Percentiles rank a stretch among this genome's conserved stretches.
Conservation (phyloP, 1,284 basidiomycete genomes). For the Schizophyllum commune region DNA sequence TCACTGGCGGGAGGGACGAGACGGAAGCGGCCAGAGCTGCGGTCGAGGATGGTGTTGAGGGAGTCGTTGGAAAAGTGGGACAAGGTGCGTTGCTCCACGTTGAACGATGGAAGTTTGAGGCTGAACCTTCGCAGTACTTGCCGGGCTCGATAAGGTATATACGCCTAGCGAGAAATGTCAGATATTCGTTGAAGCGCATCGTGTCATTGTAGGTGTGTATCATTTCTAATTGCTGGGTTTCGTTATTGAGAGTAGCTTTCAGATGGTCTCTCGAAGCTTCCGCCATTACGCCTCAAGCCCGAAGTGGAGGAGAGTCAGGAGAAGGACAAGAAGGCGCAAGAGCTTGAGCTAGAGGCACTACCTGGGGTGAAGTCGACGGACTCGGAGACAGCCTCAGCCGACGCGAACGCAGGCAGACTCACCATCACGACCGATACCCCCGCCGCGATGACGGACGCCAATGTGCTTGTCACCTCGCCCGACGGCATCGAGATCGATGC, state of each 20-base stretch:
- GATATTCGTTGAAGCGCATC: conserved; percentile 77
- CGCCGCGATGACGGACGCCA: not conserved
- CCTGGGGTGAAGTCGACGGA: not conserved
- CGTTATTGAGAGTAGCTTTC: not conserved
- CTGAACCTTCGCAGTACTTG: conserved; percentile 44
- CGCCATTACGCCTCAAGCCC: conserved; percentile 56
- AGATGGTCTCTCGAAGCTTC: conserved; percentile 66
- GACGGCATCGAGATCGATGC: not conserved
- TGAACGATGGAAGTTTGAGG: conserved; percentile 1
- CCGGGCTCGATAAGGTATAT: conserved; percentile 56
- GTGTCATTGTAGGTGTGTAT: conserved; percentile 65
- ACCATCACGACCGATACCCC: conserved; percentile 5
- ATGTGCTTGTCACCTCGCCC: not conserved
- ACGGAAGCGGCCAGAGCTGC: conserved; percentile 15
- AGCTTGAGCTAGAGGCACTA: not conserved
- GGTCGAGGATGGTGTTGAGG: conserved; percentile 48
- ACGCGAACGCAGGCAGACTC: not conserved
- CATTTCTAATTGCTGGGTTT: not conserved
- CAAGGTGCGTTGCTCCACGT: conserved; percentile 44
- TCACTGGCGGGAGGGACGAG: conserved; percentile 27
- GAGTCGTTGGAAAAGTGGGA: conserved; percentile 68
- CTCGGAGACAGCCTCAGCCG: conserved; percentile 1
- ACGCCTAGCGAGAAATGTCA: conserved; percentile 76
- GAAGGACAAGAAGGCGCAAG: conserved; percentile 8
- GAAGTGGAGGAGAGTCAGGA: conserved; percentile 38